Evolutionary conservation across 2,329 filamentous ascomycete genomes (phyloP).

Genomic region (Stagonosporopsis cucurbitacearum): DNA sequence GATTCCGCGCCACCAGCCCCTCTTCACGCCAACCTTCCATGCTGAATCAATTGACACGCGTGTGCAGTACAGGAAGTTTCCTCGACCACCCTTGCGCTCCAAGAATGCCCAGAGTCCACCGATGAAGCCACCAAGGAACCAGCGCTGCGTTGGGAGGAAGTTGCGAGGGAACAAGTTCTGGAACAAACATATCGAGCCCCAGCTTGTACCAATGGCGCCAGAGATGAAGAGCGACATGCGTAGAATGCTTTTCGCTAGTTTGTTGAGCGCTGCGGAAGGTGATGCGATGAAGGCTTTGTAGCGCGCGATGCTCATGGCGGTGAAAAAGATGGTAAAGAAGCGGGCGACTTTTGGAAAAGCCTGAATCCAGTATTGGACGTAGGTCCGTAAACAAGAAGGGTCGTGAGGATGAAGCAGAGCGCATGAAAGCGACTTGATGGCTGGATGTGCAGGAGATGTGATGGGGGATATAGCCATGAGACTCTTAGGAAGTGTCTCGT

Average conservation of each 20-base stretch:
- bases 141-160: slow-evolving; percentile 80
- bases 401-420: slow-evolving; percentile 86
- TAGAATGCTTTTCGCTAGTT: slow-evolving; percentile 71
- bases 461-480: slow-evolving; percentile 77
- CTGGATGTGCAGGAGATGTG: slow-evolving; percentile 83
- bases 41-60: slow-evolving; percentile 80
- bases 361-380: slow-evolving; percentile 83
- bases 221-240: slow-evolving; percentile 79
- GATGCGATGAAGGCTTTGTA: slow-evolving; percentile 72
- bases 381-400: slow-evolving; percentile 86
- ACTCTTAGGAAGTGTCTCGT: slow-evolving; percentile 67
- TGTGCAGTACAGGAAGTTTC: slow-evolving; percentile 79
- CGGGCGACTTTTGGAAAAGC: slow-evolving; percentile 81
- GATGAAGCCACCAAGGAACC: slow-evolving; percentile 86
- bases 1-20: slow-evolving; percentile 83
- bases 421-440: slow-evolving; percentile 84
- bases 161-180: slow-evolving; percentile 76
- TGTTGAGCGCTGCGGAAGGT: slow-evolving; percentile 71
- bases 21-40: slow-evolving; percentile 95
- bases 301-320: slow-evolving; percentile 71
- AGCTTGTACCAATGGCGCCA: slow-evolving; percentile 82
- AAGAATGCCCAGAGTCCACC: slow-evolving; percentile 86
- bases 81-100: slow-evolving; percentile 63
- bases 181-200: slow-evolving; percentile 90
- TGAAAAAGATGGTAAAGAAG: slow-evolving; percentile 77